phyloP scores from a whole-genome alignment of 495 filamentous ascomycete species.

The Hypoxylon subgilvum region DNA sequence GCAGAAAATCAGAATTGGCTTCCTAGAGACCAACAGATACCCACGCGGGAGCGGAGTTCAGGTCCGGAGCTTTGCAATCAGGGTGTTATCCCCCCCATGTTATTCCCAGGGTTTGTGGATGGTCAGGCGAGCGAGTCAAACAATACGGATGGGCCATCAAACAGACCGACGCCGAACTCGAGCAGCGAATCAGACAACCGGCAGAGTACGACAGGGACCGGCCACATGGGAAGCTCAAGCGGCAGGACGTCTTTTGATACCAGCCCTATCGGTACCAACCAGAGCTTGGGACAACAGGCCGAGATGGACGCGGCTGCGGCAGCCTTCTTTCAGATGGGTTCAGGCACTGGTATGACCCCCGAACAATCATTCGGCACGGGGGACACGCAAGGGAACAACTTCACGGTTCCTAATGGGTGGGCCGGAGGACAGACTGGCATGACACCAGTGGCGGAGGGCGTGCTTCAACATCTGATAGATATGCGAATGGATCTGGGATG shows the following conservation, averaged over 20 bases:
- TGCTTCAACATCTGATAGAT: slow-evolving; percentile 56
- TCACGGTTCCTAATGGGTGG: slow-evolving; percentile 50
- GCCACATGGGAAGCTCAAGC: slow-evolving; percentile 38
- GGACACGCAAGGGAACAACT: slow-evolving; percentile 45
- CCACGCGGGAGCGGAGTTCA: slow-evolving; percentile 41
- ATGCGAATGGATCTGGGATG: slow-evolving; percentile 53
- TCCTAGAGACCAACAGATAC: slow-evolving; percentile 42
- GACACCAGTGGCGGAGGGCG: slow-evolving; percentile 56
- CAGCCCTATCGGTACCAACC: slow-evolving; percentile 50
- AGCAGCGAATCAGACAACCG: slow-evolving; percentile 53
- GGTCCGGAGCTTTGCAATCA: slow-evolving; percentile 35
- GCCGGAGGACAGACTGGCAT: slow-evolving; percentile 48
- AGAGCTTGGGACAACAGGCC: slow-evolving; percentile 43
- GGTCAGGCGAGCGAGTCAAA: slow-evolving; percentile 45
- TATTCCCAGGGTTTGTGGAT: slow-evolving; percentile 35
- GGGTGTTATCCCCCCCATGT: slow-evolving; percentile 42
- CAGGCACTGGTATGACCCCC: slow-evolving; percentile 43
- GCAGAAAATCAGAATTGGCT: slow-evolving; percentile 44
- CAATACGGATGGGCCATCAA: slow-evolving; percentile 49
- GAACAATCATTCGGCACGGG: slow-evolving; percentile 37
- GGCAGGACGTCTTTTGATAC: slow-evolving; percentile 53
- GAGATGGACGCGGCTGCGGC: slow-evolving; percentile 40
- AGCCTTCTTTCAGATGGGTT: slow-evolving; percentile 46
- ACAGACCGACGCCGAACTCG: slow-evolving; percentile 60
- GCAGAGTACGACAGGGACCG: slow-evolving; percentile 34